Base-by-base conservation (phyloP, 192 early-diverging fungal species). In the Backusella tuberculispora region DNA sequence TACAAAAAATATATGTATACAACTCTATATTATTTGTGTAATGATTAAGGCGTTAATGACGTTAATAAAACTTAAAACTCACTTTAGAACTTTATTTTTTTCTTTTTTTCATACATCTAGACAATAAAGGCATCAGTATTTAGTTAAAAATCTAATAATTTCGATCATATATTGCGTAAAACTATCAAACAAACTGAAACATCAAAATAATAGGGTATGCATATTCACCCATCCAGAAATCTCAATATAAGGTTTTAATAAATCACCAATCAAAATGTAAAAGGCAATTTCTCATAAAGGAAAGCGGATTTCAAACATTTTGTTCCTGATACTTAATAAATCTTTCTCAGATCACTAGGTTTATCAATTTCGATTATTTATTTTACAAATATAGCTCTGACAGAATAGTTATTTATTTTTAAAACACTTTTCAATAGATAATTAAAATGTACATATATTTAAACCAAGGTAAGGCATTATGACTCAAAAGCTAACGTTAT, bases 21-120 rank as follows among this genome's bases (percentile, higher is more conserved):
- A 60, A 60, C 53, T 56, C 50, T 60, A 60, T 60, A 60, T 60
- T 60, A 7, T 26, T 60, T 60, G 53, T 60, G 53, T 26, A 60
- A 24, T 60, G 29, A 13, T 5, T 0, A 5, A 13, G 53, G 53
- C 53, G 53, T 60, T 24, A 60, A 60, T 60, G 53, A 60, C 53
- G 53, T 60, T 60, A 60, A 26, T 60, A 60, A 60, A 60, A 24
- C 53, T 60, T 60, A 60, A 60, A 60, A 60, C 21, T 24, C 24
- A 24, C 53, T 0, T 26, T 50, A 60, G 24, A 60, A 60, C 53
- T 60, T 24, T 60, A 60, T 60, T 60, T 60, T 50, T 26, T 60
- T 19, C 53, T 60, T 60, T 13, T 13, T 60, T 50, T 60, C 9
- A 21, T 60, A 50, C 19, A 50, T 24, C 12, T 60, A 60, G 24